Base-by-base conservation (phyloP, 1,284 basidiomycete species). In the Thecaphora thlaspeos region DNA sequence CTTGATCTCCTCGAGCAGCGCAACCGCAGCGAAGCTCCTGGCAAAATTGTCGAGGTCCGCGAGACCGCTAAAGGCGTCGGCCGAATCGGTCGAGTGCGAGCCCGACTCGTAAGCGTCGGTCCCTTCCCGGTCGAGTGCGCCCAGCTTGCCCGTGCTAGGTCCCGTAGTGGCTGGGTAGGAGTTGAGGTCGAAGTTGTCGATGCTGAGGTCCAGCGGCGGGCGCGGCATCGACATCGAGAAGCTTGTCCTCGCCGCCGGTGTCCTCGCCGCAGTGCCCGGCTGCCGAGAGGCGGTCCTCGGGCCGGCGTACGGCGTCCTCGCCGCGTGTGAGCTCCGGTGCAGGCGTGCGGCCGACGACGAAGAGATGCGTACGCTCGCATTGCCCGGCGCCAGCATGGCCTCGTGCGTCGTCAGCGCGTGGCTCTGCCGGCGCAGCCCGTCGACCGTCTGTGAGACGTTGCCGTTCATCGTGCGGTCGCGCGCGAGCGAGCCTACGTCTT, bases 1-100 rank as follows among this genome's bases (percentile, higher is more conserved):
- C 22, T 51, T 41, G 48, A 73, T 64, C 47, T 71, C 61, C 17
- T 71, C 71, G 15, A 71, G 47, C 12, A 73, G 63, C 22, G 63
- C 59, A 4, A 58, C 59, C 28, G 52, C 55, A 2, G 68, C 71
- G 39, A 67, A 68, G 40, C 63, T 64, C 23, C 64, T 65, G 2
- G 65, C 68, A 32, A 73, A 68, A 34, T 51, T 49, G 30, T 60
- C 62, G 40, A 70, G 51, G 41, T 59, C 65, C 12, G 64, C 58
- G 15, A 68, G 43, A 9, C 38, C 55, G 4, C 45, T 40, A n/a
- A 61, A 53, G 37, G 46, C 18, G 8, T 23, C 24, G 8, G 15
- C 22, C 36, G 24, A 26, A 11, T 43, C 55, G 18, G 41, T 32
- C n/a, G 41, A 40, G n/a, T 23, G 45, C 3, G 24, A 23, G 19